Evolutionary conservation across 2,329 filamentous ascomycete genomes (phyloP).

Genomic region (Fusarium nodosum): DNA sequence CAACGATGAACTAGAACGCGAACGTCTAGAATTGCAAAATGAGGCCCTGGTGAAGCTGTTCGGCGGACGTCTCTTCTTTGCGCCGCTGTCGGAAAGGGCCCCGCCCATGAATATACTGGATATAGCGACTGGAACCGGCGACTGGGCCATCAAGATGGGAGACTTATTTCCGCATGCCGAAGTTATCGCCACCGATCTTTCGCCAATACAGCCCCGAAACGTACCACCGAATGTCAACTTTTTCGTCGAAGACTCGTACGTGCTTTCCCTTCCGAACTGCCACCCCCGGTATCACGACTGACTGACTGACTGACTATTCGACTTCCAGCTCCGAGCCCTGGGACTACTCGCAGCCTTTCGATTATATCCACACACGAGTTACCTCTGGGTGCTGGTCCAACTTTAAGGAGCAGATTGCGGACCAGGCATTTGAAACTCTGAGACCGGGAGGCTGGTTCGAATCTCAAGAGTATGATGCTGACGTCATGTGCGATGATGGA

Average conservation of each 20-base stretch:
- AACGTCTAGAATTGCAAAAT: conserved; percentile 59
- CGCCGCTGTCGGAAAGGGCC: conserved; percentile 55
- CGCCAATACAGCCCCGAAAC: conserved; percentile 73
- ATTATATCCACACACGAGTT: conserved; percentile 67
- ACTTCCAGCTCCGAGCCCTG: conserved; percentile 61
- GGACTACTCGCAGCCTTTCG: conserved; percentile 67
- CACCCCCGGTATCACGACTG: not conserved
- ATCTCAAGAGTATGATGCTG: conserved; percentile 62
- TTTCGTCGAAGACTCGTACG: conserved; percentile 74
- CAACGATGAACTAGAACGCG: conserved; percentile 60
- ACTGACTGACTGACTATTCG: not conserved
- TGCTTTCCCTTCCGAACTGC: conserved; percentile 4
- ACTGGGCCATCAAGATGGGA: conserved; percentile 77
- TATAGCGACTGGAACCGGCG: conserved; percentile 62
- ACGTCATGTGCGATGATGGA: conserved; percentile 60
- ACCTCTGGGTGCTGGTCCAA: conserved; percentile 65
- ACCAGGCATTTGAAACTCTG: conserved; percentile 64
- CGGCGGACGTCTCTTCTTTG: conserved; percentile 58
- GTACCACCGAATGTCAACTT: conserved; percentile 82
- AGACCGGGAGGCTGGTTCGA: conserved; percentile 68
- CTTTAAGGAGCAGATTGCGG: conserved; percentile 64
- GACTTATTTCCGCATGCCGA: conserved; percentile 70
- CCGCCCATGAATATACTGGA: conserved; percentile 58
- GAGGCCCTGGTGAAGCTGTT: conserved; percentile 57
- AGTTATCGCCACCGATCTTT: conserved; percentile 75